These are phyloP conservation scores for Symbiotaphrina buchneri DNA, from an alignment of 495 filamentous ascomycete species.

Conservation along the genomic window DNA sequence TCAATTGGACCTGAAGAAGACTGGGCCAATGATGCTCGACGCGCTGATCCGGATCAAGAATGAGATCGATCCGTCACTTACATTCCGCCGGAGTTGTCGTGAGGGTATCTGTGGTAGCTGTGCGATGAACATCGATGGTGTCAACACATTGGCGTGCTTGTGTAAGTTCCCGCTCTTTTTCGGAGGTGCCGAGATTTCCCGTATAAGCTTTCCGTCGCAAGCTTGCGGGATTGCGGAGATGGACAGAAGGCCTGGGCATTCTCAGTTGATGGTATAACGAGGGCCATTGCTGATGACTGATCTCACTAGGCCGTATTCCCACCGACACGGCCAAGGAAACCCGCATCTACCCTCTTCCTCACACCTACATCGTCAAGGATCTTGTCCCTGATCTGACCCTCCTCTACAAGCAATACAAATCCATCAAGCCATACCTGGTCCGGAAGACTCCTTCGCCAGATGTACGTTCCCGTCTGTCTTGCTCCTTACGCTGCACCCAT, in stretches of 20 bases:
- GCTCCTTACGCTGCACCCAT: slow-evolving; percentile 1
- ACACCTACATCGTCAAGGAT: slow-evolving; percentile 99
- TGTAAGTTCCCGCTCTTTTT: slow-evolving; percentile 38
- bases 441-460: slow-evolving; percentile 54
- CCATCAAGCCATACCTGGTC: slow-evolving; percentile 96
- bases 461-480: slow-evolving; percentile 23
- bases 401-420: slow-evolving; percentile 99
- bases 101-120: slow-evolving; percentile 97
- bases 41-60: slow-evolving; percentile 97
- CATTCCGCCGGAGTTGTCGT: slow-evolving; percentile 83
- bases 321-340: slow-evolving; percentile 54
- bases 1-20: slow-evolving; percentile 90
- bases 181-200: neutral
- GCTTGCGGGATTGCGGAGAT: neutral
- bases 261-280: neutral
- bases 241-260: neutral
- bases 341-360: slow-evolving; percentile 94
- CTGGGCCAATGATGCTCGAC: slow-evolving; percentile 93
- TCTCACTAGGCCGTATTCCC: slow-evolving; percentile 64
- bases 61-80: slow-evolving; percentile 88
- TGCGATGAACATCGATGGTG: slow-evolving; percentile 98
- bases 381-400: slow-evolving; percentile 90
- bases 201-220: neutral
- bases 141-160: slow-evolving; percentile 89
- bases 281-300: neutral